A percentile compares a stretch with the other conserved stretches of the same genome.
phyloP scores from a whole-genome alignment of 179 eudicot species.

The Gypsophila paniculata region DNA sequence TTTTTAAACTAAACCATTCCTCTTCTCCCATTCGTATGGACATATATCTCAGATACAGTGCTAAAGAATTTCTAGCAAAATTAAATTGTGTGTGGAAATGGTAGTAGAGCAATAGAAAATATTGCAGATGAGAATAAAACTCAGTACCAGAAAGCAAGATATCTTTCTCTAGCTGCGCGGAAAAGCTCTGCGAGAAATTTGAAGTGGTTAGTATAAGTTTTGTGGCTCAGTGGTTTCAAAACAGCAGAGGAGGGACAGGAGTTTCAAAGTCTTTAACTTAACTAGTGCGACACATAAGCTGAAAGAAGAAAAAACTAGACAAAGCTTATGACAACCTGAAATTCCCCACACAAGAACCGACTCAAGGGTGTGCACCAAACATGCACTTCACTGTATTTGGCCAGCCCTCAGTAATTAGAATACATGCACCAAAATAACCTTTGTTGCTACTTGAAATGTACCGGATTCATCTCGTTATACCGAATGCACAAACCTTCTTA shows the following conservation, averaged over 20 bases:
- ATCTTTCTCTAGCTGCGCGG: constrained; percentile 90
- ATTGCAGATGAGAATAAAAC: constrained; percentile 11
- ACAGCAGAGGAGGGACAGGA: neutral
- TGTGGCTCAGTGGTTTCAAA: neutral
- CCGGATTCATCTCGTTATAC: neutral
- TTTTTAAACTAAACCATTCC: too few relatives aligned
- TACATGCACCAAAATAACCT: constrained; percentile 5
- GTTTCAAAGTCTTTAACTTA: neutral
- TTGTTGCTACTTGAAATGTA: too few relatives aligned
- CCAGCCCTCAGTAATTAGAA: neutral
- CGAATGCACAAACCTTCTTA: constrained; percentile 1
- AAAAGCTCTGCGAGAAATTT: constrained; percentile 60
- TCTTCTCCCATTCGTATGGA: too few relatives aligned
- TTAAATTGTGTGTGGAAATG: neutral
- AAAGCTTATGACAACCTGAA: constrained; percentile 8
- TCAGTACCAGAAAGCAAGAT: constrained; percentile 68
- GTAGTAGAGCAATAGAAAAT: neutral
- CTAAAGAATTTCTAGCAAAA: neutral
- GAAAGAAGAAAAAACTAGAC: neutral
- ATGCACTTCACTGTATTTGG: constrained; percentile 5
- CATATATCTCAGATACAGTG: too few relatives aligned
- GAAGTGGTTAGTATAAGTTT: constrained; percentile 2
- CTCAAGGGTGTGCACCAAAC: neutral
- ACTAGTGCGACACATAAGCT: neutral
- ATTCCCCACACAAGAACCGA: neutral